Evolutionary conservation across 176 grass and related monocot genomes (phyloP), one percentile per base, ranked within the genome.

Genomic region (barley (Hordeum vulgare)): DNA sequence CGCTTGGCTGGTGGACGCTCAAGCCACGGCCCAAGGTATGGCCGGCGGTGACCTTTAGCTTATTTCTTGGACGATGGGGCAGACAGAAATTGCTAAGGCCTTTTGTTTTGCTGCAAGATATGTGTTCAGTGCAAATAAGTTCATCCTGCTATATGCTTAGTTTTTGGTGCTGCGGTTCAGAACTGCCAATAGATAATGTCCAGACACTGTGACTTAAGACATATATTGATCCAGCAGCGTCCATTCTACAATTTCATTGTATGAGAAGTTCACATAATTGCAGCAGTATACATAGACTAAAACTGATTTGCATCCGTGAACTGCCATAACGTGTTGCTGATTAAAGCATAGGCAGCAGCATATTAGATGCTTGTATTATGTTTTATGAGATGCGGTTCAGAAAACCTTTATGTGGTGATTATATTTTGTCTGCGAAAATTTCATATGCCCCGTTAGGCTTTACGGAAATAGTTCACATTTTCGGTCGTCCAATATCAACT

Each of bases 1-100:
- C 91, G 7, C 88, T 97, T 1, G 94, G 91, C 15, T 97, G 94
- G 90, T 96, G 94, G 94, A 91, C 91, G 1, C 91, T 97, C 54
- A 93, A 93, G 66, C 94, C 94, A 18, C 88, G 86, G 29, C 91
- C 88, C 63, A 96, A 96, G 88, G 91, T 93, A 85, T 1, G 18
- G 13, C 26, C 0, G 1, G 21, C 8, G 41, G 11, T 18, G 56
- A 75, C 36, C 20, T 6, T 20, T 18, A 37, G 14, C 39, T 69
- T 66, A 34, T 81, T 53, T 65, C 31, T 61, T 21, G 13, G 28
- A 75, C n/a, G n/a, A n/a, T 5, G 8, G 51, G 27, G 41, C 34
- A 33, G 71, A 65, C 26, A 84, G 14, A 14, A 83, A 75, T 35
- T 65, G 21, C 8, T 26, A 71, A 26, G 12, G 45, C 70, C 27